phyloP scores from a whole-genome alignment of 2,329 filamentous ascomycete species.

The Tolypocladium capitatum region DNA sequence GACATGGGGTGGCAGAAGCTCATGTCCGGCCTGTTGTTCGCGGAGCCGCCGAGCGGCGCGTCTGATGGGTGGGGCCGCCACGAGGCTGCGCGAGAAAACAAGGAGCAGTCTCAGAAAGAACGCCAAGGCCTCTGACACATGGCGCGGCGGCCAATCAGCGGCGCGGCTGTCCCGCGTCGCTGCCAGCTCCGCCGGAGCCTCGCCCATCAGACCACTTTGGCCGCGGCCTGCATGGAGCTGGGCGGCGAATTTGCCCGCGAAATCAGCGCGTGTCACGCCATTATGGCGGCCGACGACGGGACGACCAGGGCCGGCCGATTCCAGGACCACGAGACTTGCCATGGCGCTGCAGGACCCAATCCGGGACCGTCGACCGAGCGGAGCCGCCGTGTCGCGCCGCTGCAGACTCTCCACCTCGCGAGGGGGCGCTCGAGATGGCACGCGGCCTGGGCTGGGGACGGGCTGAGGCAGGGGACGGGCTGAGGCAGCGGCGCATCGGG shows the following conservation, averaged over 20 bases:
- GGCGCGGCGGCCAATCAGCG: not conserved
- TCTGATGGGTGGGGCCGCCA: no score
- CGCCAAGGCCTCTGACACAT: not conserved
- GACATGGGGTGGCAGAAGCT: no score
- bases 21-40: no score
- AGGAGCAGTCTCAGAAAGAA: no score
- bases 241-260: slow-evolving; percentile 2
- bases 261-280: slow-evolving; percentile 7
- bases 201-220: slow-evolving; percentile 24
- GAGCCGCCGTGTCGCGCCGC: not conserved
- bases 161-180: not conserved
- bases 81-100: not conserved
- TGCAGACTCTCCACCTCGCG: not conserved
- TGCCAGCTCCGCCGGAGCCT: slow-evolving; percentile 15
- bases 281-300: slow-evolving; percentile 2
- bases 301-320: not conserved
- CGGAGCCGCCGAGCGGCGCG: no score
- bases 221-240: slow-evolving; percentile 6
- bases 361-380: not conserved
- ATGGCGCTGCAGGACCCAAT: not conserved
- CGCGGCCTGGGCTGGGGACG: not conserved
- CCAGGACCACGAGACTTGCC: not conserved
- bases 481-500: no score
- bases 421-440: not conserved
- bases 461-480: not conserved